A percentile compares a stretch with the other conserved stretches of the same genome.
Conservation (phyloP, 768 basidiomycete genomes). For the Myochromella boudieri region DNA sequence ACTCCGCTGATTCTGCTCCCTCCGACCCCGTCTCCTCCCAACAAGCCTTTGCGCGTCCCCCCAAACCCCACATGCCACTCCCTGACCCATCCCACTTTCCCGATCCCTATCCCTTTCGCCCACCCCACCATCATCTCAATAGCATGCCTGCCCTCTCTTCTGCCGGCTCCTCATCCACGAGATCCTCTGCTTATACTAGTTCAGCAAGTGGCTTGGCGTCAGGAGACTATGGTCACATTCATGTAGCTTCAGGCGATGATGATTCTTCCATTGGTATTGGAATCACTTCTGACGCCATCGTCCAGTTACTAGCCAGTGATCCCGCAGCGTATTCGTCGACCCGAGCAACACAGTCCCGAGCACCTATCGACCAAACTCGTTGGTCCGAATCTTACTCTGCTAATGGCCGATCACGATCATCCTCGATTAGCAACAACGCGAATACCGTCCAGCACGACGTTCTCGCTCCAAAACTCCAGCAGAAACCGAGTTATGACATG, state of each 20-base stretch:
- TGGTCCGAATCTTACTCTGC: conserved; percentile 76
- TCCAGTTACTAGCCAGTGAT: conserved; percentile 59
- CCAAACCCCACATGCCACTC: conserved; percentile 40
- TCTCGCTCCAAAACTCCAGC: conserved; percentile 45
- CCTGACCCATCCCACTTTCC: conserved; percentile 71
- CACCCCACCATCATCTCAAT: conserved; percentile 46
- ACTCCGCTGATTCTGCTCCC: conserved; percentile 7
- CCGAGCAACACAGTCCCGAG: conserved; percentile 41
- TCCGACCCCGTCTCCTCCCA: conserved; percentile 26
- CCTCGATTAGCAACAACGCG: conserved; percentile 55
- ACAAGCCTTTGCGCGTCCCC: conserved; percentile 38
- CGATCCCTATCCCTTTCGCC: conserved; percentile 67
- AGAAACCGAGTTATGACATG: conserved; percentile 75
- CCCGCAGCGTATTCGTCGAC: conserved; percentile 42
- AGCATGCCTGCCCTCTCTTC: conserved; percentile 65
- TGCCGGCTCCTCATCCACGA: conserved; percentile 69
- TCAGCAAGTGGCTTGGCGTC: conserved; percentile 62
- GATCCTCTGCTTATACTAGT: conserved; percentile 78
- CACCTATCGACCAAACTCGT: conserved; percentile 60
- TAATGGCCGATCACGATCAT: conserved; percentile 67
- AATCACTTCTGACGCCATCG: conserved; percentile 66
- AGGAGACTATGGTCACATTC: conserved; percentile 64
- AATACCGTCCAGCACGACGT: conserved; percentile 39
- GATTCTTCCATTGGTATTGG: conserved; percentile 51
- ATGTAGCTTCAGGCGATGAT: conserved; percentile 65